Percentiles rank a stretch among this genome's conserved stretches.
These are phyloP conservation scores for Shiraia bambusicola DNA, from an alignment of 2,329 filamentous ascomycete species.

Conservation along the genomic window DNA sequence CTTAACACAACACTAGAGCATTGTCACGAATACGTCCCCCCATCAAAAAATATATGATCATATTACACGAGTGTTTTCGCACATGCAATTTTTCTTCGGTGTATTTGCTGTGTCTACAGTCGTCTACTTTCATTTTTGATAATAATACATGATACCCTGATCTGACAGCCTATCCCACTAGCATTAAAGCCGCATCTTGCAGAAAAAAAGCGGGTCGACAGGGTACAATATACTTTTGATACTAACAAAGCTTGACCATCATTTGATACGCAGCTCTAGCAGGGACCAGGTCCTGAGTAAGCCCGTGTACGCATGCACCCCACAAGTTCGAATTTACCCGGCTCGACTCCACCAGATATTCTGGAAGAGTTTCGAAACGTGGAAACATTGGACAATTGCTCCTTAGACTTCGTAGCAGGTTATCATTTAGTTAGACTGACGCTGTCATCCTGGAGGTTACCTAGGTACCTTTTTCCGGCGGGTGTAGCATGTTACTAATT, in stretches of 20 bases:
- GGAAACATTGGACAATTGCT: not conserved
- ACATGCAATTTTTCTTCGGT: not conserved
- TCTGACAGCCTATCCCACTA: not conserved
- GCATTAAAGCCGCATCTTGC: not conserved
- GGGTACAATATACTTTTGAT: slow-evolving; percentile 6
- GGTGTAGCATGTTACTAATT: too few relatives aligned
- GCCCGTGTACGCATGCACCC: slow-evolving; percentile 5
- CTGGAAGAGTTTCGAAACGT: slow-evolving; percentile 12
- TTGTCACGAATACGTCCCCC: not conserved
- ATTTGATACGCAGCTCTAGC: not conserved
- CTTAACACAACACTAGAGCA: not conserved
- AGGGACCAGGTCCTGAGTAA: slow-evolving; percentile 2
- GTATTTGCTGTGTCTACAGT: too few relatives aligned
- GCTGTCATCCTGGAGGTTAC: too few relatives aligned
- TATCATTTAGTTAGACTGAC: too few relatives aligned
- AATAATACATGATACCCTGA: not conserved
- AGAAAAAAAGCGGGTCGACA: not conserved
- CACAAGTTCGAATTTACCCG: slow-evolving; percentile 10
- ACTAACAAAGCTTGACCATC: slow-evolving; percentile 4
- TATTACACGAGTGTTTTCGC: too few relatives aligned
- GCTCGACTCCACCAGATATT: slow-evolving; percentile 3
- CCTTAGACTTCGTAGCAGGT: not conserved
- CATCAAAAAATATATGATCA: too few relatives aligned
- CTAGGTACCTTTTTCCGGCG: too few relatives aligned
- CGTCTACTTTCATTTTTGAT: too few relatives aligned